phyloP scores from a whole-genome alignment of 129 eudicot species.

The sunflower (Helianthus annuus) region DNA sequence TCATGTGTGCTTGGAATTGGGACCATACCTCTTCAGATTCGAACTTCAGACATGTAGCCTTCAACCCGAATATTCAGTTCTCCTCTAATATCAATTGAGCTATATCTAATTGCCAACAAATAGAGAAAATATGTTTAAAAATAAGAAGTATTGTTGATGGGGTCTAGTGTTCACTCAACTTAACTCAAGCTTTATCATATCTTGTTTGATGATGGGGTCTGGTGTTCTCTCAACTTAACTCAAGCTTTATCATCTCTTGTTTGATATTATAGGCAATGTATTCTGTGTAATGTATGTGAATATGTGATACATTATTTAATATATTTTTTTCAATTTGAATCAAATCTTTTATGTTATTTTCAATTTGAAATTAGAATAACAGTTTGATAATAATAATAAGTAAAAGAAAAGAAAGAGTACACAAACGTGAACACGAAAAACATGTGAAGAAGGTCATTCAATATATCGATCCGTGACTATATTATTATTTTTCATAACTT shows the following conservation, averaged over 20 bases:
- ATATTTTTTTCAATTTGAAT: not conserved
- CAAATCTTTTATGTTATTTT: not conserved
- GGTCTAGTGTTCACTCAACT: conserved; percentile 26
- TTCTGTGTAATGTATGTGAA: conserved; percentile 18
- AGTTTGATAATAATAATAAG: too few species aligned
- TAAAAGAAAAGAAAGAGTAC: not conserved
- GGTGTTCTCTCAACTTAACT: too few species aligned
- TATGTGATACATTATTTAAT: not conserved
- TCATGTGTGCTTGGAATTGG: too few species aligned
- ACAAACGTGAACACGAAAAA: not conserved
- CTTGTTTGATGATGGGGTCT: not conserved
- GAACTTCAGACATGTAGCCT: too few species aligned
- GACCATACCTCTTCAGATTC: too few species aligned
- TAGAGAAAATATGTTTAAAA: not conserved
- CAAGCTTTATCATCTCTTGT: too few species aligned
- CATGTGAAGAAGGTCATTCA: not conserved
- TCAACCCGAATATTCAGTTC: too few species aligned
- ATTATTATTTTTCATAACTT: not conserved
- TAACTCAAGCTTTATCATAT: conserved; percentile 29
- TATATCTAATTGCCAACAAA: too few species aligned
- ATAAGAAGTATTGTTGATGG: conserved; percentile 21
- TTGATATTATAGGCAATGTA: conserved; percentile 22
- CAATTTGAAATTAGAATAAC: not conserved
- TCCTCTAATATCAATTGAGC: too few species aligned
- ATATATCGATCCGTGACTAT: not conserved